Evolutionary conservation across 1,139 yeast genomes (phyloP), one percentile per base, ranked within the genome.

Genomic region (Nakaseomyces kungkrabaensis): DNA sequence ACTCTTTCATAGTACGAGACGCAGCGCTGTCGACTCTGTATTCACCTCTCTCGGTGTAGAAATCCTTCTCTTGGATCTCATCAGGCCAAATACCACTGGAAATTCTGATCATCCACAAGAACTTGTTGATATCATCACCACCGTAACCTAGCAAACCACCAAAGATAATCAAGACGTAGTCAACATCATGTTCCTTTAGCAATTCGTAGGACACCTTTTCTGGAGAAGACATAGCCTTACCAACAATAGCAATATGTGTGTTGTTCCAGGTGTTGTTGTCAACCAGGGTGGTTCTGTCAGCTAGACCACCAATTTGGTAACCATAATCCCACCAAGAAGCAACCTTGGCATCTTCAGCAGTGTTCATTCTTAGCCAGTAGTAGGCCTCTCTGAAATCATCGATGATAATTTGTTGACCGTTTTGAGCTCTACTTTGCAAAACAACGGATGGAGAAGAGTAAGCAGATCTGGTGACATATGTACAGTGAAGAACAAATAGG

Each of bases 281-380:
- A 43, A 94, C 99, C 59, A 94, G 77, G 4, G 99, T 94, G 56
- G 98, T 92, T 68, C 98, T 81, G 70, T 94, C 98, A 45, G 98
- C 98, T 97, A 94, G 92, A 54, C 99, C 99, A 60, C 98, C 98
- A 63, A 94, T 94, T 72, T 94, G 99, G 70, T 94, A 94, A 50
- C 99, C 99, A 67, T 94, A 94, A 74, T 94, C 99, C 99, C 99
- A 94, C 99, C 99, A 94, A 6, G 97, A 85, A 85, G 94, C 88
- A 56, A 94, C 85, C 69, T 87, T 89, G 46, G 97, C 85, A 66
- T 94, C 98, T 67, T 90, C 97, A 4, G 87, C 81, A 1, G 98
- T 92, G 72, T 94, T 94, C 96, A 92, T 89, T 65, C 98, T 82
- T 60, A 94, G 76, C 99, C 99, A 94, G 70, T 92, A 92, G 73